phyloP scores from a whole-genome alignment of 495 filamentous ascomycete species.

The Cryomyces minteri region DNA sequence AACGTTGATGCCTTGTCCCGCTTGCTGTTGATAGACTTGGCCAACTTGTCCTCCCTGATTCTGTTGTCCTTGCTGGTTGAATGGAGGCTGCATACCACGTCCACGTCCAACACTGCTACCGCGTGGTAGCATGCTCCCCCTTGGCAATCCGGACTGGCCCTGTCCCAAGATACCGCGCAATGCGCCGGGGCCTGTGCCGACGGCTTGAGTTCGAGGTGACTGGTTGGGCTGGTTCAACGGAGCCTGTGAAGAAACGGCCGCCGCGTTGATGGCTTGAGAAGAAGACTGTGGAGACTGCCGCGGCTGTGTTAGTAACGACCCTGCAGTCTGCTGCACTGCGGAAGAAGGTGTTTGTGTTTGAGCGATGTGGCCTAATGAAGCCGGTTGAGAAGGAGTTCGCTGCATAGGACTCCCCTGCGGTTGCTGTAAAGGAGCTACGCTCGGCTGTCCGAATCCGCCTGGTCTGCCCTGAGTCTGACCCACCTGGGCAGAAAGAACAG shows the following conservation, averaged over 20 bases:
- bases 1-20: neutral
- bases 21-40: neutral
- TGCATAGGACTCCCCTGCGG: neutral
- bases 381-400: neutral
- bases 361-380: neutral
- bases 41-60: neutral
- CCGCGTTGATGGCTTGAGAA: neutral
- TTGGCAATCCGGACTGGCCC: neutral
- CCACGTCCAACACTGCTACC: neutral
- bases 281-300: constrained; percentile 1
- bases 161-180: constrained; percentile 9
- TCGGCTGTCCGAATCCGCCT: neutral
- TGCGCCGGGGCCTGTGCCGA: constrained; percentile 15
- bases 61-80: neutral
- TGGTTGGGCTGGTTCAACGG: neutral
- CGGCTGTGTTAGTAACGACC: constrained; percentile 1
- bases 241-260: neutral
- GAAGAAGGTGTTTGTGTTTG: neutral
- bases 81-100: neutral
- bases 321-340: neutral
- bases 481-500: neutral
- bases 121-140: neutral
- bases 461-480: neutral
- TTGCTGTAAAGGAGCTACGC: neutral
- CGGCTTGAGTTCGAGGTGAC: neutral